Evolutionary conservation across 495 filamentous ascomycete species (phyloP).

Genomic region (Xanthoparmelia taractica): DNA sequence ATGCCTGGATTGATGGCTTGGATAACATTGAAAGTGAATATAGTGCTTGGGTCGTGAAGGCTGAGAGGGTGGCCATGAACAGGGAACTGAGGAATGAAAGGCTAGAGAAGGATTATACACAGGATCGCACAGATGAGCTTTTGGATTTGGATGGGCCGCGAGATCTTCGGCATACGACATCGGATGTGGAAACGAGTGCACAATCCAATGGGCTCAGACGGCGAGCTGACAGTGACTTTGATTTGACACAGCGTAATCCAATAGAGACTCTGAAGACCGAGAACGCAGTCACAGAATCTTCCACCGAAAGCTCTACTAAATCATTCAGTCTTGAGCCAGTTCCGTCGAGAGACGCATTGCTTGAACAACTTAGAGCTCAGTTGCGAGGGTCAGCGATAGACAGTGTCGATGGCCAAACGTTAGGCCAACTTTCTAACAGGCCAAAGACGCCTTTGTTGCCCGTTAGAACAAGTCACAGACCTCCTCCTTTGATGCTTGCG

Average conservation of each 20-base stretch:
- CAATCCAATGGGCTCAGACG: background rate
- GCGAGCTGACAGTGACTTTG: background rate
- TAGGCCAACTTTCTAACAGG: background rate
- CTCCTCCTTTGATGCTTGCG: background rate
- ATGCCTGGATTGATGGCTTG: conserved; percentile 77
- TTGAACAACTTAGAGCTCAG: background rate
- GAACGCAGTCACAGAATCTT: background rate
- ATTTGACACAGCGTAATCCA: background rate
- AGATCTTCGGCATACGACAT: background rate
- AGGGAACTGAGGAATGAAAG: conserved; percentile 34
- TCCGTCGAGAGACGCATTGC: background rate
- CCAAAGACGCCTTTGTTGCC: background rate
- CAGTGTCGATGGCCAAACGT: background rate
- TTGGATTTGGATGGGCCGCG: background rate
- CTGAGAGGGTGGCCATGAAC: conserved; percentile 38
- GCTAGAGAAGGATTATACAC: conserved; percentile 3
- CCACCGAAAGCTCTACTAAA: background rate
- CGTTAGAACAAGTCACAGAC: background rate
- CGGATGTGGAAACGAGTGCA: background rate
- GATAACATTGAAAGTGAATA: conserved; percentile 77
- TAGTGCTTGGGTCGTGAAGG: conserved; percentile 62
- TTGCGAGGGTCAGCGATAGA: background rate
- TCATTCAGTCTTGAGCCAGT: background rate
- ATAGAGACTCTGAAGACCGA: background rate
- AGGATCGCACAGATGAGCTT: background rate